Base-by-base conservation (phyloP, 2,329 filamentous ascomycete species). In the Colletotrichum sp. region DNA sequence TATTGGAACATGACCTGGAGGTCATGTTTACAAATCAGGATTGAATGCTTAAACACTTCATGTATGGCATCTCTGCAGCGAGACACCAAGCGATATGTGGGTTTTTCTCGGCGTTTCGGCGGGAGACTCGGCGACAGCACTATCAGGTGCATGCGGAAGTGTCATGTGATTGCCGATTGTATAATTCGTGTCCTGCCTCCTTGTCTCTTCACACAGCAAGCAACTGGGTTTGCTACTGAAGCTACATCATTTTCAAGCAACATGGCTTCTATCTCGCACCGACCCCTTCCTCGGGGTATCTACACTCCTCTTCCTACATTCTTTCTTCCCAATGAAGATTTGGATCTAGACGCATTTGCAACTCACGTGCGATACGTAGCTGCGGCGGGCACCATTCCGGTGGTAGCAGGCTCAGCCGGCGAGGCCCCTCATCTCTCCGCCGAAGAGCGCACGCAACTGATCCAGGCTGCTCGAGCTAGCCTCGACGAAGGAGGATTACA, bases 21-120 rank as follows among this genome's bases (percentile, higher is more conserved):
- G 4, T 1, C 13, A 3, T 21, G 6, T 18, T 52, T 1, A 1
- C 0, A 52, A 52, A 21, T 1, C 39, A 44, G 0, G 18, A 49
- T 49, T 49, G 36, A 44, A 18, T 24, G 16, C 44, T 5, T 21
- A 2, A 21, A 1, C 6, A 52, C 3, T 0, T 24, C 1, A 52
- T 21, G n/a, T 2, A 52, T 10, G 44, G 0, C 6, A 1, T 49
- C 2, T 52, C 44, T 52, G n/a, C n/a, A 24, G n/a, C 5, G 5
- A 52, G 44, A 8, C 6, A 21, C n/a, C n/a, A 3, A 1, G 0
- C n/a, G 10, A 52, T 13, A 21, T 52, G 44, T 52, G 44, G 44
- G 44, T 21, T 52, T 21, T 4, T 24, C n/a, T 52, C 44, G 44
- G 44, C 44, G 44, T 21, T 52, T 52, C 44, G 44, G 44, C 44